A percentile compares a stretch with the other conserved stretches of the same genome.
Conservation (phyloP, 192 early-diverging fungal genomes). For the Backusella morwellensis region DNA sequence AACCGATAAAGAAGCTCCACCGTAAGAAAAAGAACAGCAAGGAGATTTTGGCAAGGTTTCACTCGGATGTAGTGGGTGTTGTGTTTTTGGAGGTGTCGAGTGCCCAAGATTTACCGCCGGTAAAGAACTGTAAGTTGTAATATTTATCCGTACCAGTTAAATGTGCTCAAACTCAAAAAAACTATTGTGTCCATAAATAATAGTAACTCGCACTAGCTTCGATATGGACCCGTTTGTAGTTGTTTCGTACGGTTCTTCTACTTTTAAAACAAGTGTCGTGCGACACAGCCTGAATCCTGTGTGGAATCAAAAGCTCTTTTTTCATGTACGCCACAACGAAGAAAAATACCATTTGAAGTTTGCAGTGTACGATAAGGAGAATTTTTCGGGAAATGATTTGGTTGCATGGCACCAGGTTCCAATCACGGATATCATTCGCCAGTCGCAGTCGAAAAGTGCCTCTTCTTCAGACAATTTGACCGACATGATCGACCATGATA, state of each 20-base stretch:
- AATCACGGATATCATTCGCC: conserved; percentile 49
- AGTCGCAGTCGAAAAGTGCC: neutral
- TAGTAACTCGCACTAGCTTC: conserved; percentile 53
- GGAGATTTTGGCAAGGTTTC: conserved; percentile 16
- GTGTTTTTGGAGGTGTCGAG: conserved; percentile 51
- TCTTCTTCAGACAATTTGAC: neutral
- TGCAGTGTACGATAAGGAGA: conserved; percentile 74
- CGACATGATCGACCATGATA: conserved; percentile 34
- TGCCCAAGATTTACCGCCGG: conserved; percentile 48
- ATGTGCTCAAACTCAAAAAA: neutral
- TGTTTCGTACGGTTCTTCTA: conserved; percentile 65
- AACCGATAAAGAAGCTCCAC: neutral
- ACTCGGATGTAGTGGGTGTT: conserved; percentile 39
- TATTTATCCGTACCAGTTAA: neutral
- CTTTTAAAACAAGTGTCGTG: conserved; percentile 64
- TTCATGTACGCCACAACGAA: conserved; percentile 49
- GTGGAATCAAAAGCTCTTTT: conserved; percentile 75
- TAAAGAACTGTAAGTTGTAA: conserved; percentile 22
- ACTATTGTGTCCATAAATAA: neutral
- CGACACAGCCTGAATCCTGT: conserved; percentile 66
- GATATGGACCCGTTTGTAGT: conserved; percentile 85
- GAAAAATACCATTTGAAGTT: conserved; percentile 48
- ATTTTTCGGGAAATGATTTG: conserved; percentile 63
- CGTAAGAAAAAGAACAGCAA: neutral
- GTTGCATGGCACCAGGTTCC: conserved; percentile 51